These are phyloP conservation scores for Setaria italica DNA, from an alignment of 202 grass and related monocot genomes.

Conservation along the genomic window DNA sequence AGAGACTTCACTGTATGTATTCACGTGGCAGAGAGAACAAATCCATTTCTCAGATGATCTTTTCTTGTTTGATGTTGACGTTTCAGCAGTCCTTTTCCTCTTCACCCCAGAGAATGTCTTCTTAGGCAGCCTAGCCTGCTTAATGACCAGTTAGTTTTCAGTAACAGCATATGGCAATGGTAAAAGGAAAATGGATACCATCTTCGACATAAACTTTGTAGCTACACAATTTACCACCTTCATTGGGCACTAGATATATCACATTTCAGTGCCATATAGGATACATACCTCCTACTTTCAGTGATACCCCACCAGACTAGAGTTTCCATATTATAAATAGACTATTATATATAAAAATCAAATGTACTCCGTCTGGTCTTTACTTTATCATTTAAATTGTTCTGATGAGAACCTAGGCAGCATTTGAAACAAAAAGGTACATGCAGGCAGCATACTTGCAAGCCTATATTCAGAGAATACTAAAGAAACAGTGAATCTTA, in stretches of 20 bases:
- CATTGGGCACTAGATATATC: not conserved
- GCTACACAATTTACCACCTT: not conserved
- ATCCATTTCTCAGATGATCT: slow-evolving; percentile 12
- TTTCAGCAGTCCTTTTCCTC: slow-evolving; percentile 40
- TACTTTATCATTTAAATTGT: not conserved
- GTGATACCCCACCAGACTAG: slow-evolving; percentile 14
- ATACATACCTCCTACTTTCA: slow-evolving; percentile 5
- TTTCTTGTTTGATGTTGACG: slow-evolving; percentile 9
- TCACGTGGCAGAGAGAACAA: slow-evolving; percentile 12
- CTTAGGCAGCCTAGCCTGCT: slow-evolving; percentile 28
- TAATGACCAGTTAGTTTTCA: not conserved
- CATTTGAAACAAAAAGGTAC: slow-evolving; percentile 20
- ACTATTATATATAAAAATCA: not conserved
- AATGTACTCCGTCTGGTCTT: not conserved
- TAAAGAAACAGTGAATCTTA: not conserved
- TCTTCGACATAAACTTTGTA: not conserved
- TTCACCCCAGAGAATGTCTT: slow-evolving; percentile 39
- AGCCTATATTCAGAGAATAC: slow-evolving; percentile 4
- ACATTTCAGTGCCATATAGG: slow-evolving; percentile 2
- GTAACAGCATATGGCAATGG: not conserved
- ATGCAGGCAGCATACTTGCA: slow-evolving; percentile 3
- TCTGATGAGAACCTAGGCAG: not conserved
- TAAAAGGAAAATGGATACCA: not conserved
- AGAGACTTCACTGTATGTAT: slow-evolving; percentile 1
- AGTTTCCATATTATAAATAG: not conserved